These are phyloP conservation scores for Calonectria hongkongensis DNA, from an alignment of 2,329 filamentous ascomycete genomes.

Conservation along the genomic window DNA sequence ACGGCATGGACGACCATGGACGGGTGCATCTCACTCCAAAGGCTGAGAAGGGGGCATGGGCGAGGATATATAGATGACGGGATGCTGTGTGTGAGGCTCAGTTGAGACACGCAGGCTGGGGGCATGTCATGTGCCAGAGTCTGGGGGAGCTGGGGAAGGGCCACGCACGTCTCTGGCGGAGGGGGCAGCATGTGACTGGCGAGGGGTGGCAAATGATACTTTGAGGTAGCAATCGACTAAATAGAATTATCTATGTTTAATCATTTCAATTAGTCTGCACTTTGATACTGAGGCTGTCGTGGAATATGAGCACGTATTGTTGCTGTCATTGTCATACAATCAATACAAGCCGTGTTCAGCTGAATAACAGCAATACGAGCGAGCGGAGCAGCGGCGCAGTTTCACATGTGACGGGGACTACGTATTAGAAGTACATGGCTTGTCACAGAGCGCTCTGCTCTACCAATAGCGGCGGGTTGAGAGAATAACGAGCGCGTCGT, in stretches of 20 bases:
- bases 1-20: not conserved
- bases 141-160: not conserved
- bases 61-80: slow-evolving; percentile 1
- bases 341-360: not conserved
- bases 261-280: slow-evolving; percentile 18
- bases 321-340: too few species aligned
- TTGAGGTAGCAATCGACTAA: slow-evolving; percentile 1
- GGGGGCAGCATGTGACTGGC: slow-evolving; percentile 6
- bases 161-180: not conserved
- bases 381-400: not conserved
- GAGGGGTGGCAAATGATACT: slow-evolving; percentile 17
- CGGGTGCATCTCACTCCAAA: not conserved
- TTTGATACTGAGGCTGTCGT: not conserved
- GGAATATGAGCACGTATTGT: not conserved
- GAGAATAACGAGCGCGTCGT: slow-evolving; percentile 18
- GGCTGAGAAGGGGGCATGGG: not conserved
- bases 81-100: not conserved
- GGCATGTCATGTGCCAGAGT: not conserved
- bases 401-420: not conserved
- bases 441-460: not conserved
- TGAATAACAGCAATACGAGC: not conserved
- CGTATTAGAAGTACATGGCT: not conserved
- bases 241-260: not conserved
- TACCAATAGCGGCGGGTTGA: not conserved
- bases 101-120: not conserved